Evolutionary conservation across 306 rosid species (phyloP).

Genomic region (Fragaria ananassa): DNA sequence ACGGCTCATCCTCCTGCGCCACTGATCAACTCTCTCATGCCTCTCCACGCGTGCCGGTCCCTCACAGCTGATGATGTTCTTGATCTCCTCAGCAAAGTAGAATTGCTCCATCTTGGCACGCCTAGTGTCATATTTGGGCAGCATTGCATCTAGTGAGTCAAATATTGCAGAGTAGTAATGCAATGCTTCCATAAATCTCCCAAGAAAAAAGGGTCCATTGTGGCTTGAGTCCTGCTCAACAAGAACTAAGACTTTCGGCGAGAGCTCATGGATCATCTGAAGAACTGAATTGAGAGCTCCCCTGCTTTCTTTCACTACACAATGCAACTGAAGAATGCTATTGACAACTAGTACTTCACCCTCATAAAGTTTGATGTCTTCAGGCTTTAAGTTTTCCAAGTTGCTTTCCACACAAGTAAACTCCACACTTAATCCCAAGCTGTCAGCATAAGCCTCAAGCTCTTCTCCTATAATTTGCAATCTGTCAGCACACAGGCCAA

Average conservation of each 20-base stretch:
- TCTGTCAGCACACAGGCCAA: constrained; percentile 50
- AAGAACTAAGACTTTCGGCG: constrained; percentile 59
- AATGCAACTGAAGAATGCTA: constrained; percentile 81
- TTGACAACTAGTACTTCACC: constrained; percentile 69
- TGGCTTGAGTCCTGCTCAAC: constrained; percentile 89
- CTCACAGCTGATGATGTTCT: constrained; percentile 91
- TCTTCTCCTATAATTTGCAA: constrained; percentile 54
- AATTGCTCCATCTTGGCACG: constrained; percentile 85
- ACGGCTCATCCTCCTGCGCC: constrained; percentile 86
- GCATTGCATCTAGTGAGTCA: constrained; percentile 74
- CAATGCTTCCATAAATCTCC: constrained; percentile 88
- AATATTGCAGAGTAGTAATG: constrained; percentile 87
- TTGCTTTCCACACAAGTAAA: constrained; percentile 52
- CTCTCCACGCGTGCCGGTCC: constrained; percentile 82
- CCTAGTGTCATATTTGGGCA: constrained; percentile 75
- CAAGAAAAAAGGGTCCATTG: constrained; percentile 90
- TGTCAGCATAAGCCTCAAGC: constrained; percentile 46
- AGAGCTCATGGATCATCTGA: constrained; percentile 61
- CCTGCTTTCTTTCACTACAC: constrained; percentile 83
- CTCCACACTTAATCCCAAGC: constrained; percentile 45
- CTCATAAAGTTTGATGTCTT: constrained; percentile 47
- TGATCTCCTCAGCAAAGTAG: constrained; percentile 86
- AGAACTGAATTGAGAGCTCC: constrained; percentile 79
- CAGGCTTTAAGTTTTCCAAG: constrained; percentile 47
- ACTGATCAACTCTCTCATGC: constrained; percentile 87